These are phyloP conservation scores for Dorcoceras hygrometricum DNA, from an alignment of 257 asterid species.

Conservation along the genomic window DNA sequence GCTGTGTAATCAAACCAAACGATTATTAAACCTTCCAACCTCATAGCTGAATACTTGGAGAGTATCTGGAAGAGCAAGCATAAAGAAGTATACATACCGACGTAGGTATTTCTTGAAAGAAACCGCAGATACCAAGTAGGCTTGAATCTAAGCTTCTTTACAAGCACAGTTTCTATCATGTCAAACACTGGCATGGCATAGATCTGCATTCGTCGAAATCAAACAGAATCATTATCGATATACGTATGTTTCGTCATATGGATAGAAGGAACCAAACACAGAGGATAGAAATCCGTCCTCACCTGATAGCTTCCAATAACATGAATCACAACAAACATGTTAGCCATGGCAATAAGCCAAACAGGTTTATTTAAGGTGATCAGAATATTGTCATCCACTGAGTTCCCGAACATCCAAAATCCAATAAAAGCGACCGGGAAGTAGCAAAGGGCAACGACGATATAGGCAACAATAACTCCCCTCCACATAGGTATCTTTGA, in stretches of 20 bases:
- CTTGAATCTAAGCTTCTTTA: constrained; percentile 60
- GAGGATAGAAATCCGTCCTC: not conserved
- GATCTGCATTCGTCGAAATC: constrained; percentile 39
- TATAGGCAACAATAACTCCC: constrained; percentile 85
- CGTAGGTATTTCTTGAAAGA: constrained; percentile 57
- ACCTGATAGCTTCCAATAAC: constrained; percentile 99
- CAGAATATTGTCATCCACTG: constrained; percentile 55
- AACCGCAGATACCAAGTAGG: constrained; percentile 72
- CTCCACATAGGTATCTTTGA: constrained; percentile 92
- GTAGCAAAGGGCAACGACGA: constrained; percentile 82
- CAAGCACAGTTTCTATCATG: constrained; percentile 80
- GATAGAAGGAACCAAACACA: not conserved
- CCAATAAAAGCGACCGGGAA: constrained; percentile 91
- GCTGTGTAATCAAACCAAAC: constrained; percentile 50
- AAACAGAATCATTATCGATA: not conserved
- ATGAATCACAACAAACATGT: constrained; percentile 81
- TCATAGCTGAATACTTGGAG: not conserved
- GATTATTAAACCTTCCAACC: not conserved
- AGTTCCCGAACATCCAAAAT: constrained; percentile 66
- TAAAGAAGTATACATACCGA: constrained; percentile 44
- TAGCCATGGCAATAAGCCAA: constrained; percentile 94
- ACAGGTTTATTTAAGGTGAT: constrained; percentile 49
- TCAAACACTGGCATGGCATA: constrained; percentile 95
- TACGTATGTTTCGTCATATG: constrained; percentile 9
- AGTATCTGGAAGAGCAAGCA: not conserved